Evolutionary conservation across 257 asterid genomes (phyloP).

Genomic region (Forsythia viridissima): DNA sequence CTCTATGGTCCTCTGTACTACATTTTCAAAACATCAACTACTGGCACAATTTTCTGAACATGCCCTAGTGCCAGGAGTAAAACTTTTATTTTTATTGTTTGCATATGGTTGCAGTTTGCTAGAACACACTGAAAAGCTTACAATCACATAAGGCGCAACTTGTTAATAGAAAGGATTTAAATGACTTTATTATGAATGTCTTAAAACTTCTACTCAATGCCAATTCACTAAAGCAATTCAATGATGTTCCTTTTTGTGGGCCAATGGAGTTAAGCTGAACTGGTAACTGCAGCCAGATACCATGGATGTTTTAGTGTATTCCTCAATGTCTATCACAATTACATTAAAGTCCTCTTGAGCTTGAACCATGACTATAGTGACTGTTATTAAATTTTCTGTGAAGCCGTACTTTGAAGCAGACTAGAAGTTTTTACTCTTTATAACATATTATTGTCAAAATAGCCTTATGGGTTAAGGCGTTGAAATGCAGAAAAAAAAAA

Average conservation of each 20-base stretch:
- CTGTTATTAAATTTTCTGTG: background rate
- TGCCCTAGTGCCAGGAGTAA: background rate
- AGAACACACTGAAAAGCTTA: background rate
- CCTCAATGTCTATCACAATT: background rate
- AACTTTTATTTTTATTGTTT: conserved; percentile 14
- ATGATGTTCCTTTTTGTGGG: background rate
- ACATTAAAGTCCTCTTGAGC: background rate
- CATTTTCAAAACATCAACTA: background rate
- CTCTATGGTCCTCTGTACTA: background rate
- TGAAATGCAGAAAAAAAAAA: too few species aligned
- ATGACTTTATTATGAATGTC: background rate
- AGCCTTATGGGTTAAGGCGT: background rate
- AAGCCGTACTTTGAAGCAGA: background rate
- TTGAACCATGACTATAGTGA: too few species aligned
- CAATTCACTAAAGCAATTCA: background rate
- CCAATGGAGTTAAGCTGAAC: background rate
- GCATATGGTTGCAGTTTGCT: conserved; percentile 4
- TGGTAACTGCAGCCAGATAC: background rate
- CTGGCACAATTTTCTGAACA: background rate
- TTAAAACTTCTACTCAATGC: background rate
- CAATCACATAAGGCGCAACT: background rate
- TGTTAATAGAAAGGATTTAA: background rate
- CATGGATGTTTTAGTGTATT: background rate
- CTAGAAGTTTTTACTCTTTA: too few species aligned
- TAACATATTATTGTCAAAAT: too few species aligned